Conservation (phyloP, 352 stramenopile genomes). For the Globisporangium perplexum region DNA sequence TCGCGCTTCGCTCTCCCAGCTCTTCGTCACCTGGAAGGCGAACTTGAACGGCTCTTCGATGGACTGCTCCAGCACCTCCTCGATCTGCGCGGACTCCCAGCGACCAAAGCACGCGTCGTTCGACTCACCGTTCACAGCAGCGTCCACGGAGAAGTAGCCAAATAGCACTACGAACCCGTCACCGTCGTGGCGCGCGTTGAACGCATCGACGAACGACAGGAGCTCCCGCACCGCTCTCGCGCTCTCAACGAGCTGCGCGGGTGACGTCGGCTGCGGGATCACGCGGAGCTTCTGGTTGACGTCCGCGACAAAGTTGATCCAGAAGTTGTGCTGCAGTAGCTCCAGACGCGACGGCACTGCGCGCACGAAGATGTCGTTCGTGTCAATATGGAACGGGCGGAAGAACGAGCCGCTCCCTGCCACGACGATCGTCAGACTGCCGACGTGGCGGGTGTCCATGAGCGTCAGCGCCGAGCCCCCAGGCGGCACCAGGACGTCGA, state of each 20-base stretch:
- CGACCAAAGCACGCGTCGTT: slow-evolving; percentile 40
- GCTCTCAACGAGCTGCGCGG: slow-evolving; percentile 24
- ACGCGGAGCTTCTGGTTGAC: slow-evolving; percentile 65
- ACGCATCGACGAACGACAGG: slow-evolving; percentile 36
- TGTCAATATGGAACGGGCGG: slow-evolving; percentile 73
- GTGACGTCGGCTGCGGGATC: slow-evolving; percentile 51
- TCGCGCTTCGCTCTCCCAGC: neutral
- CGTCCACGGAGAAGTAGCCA: slow-evolving; percentile 40
- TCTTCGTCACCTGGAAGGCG: slow-evolving; percentile 44
- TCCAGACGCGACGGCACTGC: slow-evolving; percentile 60
- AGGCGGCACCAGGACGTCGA: slow-evolving; percentile 65
- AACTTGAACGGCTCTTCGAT: slow-evolving; percentile 56
- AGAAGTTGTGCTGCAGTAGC: slow-evolving; percentile 73
- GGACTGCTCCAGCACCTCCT: slow-evolving; percentile 28
- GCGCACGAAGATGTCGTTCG: slow-evolving; percentile 77
- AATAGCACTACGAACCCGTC: slow-evolving; percentile 55
- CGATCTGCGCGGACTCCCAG: slow-evolving; percentile 20
- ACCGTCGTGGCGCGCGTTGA: slow-evolving; percentile 55
- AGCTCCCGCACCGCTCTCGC: slow-evolving; percentile 29
- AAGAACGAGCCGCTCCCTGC: slow-evolving; percentile 79
- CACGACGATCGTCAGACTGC: slow-evolving; percentile 42
- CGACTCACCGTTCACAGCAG: slow-evolving; percentile 18
- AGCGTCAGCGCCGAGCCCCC: slow-evolving; percentile 13
- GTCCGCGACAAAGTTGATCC: slow-evolving; percentile 78
- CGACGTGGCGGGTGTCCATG: slow-evolving; percentile 6